These are phyloP conservation scores for Dioscorea dumetorum DNA, from an alignment of 106 monocot genomes.

Conservation along the genomic window DNA sequence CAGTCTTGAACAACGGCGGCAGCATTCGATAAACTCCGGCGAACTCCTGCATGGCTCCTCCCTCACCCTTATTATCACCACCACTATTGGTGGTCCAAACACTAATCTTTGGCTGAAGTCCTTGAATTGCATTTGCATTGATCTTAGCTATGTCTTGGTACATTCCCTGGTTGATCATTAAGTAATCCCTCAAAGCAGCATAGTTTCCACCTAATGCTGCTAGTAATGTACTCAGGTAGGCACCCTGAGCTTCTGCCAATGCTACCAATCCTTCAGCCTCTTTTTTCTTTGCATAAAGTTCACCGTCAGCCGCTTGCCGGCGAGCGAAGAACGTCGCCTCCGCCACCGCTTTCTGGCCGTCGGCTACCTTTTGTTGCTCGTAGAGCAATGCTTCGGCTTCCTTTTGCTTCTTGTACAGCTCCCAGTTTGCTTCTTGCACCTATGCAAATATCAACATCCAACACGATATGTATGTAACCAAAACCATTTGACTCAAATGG, in stretches of 20 bases:
- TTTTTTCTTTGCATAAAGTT: conserved; percentile 53
- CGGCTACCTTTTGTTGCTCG: conserved; percentile 41
- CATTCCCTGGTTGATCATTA: conserved; percentile 56
- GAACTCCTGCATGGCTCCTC: conserved; percentile 67
- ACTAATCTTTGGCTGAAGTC: conserved; percentile 62
- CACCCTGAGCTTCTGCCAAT: conserved; percentile 36
- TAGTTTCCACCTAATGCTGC: conserved; percentile 39
- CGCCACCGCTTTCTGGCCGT: conserved; percentile 30
- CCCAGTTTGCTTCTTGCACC: conserved; percentile 72
- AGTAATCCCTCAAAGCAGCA: conserved; percentile 42
- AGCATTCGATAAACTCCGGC: conserved; percentile 71
- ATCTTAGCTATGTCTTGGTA: conserved; percentile 50
- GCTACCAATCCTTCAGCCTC: conserved; percentile 45
- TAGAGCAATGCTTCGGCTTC: conserved; percentile 52
- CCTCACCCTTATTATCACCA: background rate
- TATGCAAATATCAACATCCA: too few relatives aligned
- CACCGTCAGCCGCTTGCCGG: conserved; percentile 51
- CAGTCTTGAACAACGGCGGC: conserved; percentile 65
- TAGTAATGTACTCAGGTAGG: conserved; percentile 35
- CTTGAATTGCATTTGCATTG: conserved; percentile 41
- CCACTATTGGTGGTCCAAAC: conserved; percentile 25
- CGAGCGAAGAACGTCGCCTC: conserved; percentile 43
- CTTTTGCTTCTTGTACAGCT: conserved; percentile 65
- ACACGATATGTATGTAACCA: too few relatives aligned
- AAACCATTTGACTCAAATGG: too few relatives aligned